phyloP scores from a whole-genome alignment of 352 stramenopile species.

The Phytophthora kernoviae region DNA sequence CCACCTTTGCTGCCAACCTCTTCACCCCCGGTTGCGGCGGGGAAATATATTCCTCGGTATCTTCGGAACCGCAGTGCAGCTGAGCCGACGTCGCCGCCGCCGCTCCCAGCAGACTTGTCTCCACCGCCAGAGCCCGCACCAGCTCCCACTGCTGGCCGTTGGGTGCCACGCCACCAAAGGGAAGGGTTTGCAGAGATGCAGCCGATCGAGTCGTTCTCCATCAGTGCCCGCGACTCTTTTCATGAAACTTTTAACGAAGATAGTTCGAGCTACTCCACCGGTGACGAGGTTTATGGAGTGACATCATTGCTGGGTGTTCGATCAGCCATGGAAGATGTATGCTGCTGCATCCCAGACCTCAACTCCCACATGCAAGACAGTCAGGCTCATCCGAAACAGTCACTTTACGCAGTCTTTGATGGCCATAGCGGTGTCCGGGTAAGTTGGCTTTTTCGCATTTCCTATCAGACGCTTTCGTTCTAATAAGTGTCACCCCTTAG shows the following conservation, averaged over 20 bases:
- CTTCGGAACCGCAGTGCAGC: constrained; percentile 68
- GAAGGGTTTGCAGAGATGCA: constrained; percentile 56
- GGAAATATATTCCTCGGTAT: constrained; percentile 81
- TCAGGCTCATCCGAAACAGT: constrained; percentile 55
- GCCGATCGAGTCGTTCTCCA: constrained; percentile 52
- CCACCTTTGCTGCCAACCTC: constrained; percentile 56
- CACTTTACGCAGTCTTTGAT: constrained; percentile 86
- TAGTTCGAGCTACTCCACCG: constrained; percentile 68
- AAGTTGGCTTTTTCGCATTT: constrained; percentile 12
- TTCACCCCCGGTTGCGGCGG: constrained; percentile 57
- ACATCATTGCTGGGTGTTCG: constrained; percentile 84
- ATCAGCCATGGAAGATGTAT: constrained; percentile 82
- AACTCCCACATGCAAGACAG: constrained; percentile 51
- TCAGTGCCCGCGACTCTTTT: constrained; percentile 55
- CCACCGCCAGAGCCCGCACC: constrained; percentile 44
- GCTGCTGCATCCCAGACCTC: constrained; percentile 78
- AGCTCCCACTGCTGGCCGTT: constrained; percentile 45
- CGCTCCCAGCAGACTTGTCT: constrained; percentile 36
- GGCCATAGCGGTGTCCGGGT: constrained; percentile 82
- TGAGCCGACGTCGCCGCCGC: constrained; percentile 42
- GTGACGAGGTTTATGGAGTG: constrained; percentile 72
- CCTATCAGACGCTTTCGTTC: background rate
- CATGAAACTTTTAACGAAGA: constrained; percentile 67
- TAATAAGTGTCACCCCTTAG: constrained; percentile 26
- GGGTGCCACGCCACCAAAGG: constrained; percentile 59